Base-by-base conservation (phyloP, 306 rosid species). In the Dryas octopetala region DNA sequence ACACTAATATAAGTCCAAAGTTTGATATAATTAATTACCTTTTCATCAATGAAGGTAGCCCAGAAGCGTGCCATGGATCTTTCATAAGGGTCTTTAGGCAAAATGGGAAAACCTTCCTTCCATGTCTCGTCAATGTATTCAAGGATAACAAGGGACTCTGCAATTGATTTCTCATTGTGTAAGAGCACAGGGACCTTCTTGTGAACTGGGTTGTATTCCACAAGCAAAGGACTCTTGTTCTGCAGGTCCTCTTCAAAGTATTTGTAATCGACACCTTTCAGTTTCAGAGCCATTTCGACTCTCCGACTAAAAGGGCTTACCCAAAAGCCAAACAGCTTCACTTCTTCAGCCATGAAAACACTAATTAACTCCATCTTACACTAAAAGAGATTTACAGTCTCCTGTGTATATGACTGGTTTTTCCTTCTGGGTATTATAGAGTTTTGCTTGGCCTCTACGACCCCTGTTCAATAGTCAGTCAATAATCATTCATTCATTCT, bases 61-160 rank as follows among this genome's bases (percentile, higher is more conserved):
- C 91, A 90, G 43, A 92, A 92, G 19, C 94, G 89, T 10, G 94
- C 88, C 1, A 26, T 5, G 74, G 96, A 87, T 86, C 80, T 83
- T 6, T 80, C 60, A 4, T 72, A 73, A 26, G 92, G 91, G 19
- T 90, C 73, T 14, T 28, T 0, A 3, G 95, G 90, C 73, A 90
- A 80, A 46, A 89, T 43, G 12, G 91, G 81, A 17, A 60, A 17
- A 28, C 49, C 52, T 62, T 9, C 40, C 2, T 74, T 75, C 91
- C 91, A 86, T 0, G 70, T 81, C n/a, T n/a, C 88, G 14, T 89
- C 88, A 0, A 84, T 85, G 75, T 89, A 86, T 62, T 89, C 86
- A 23, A 86, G 62, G 73, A 86, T 89, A 5, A 89, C 81, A 4
- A 62, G 83, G 2, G 95, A 89, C 83, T 91, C 95, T 0, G 83